Conservation (phyloP, 345 rosid species). For the Geranium rotundifolium region DNA sequence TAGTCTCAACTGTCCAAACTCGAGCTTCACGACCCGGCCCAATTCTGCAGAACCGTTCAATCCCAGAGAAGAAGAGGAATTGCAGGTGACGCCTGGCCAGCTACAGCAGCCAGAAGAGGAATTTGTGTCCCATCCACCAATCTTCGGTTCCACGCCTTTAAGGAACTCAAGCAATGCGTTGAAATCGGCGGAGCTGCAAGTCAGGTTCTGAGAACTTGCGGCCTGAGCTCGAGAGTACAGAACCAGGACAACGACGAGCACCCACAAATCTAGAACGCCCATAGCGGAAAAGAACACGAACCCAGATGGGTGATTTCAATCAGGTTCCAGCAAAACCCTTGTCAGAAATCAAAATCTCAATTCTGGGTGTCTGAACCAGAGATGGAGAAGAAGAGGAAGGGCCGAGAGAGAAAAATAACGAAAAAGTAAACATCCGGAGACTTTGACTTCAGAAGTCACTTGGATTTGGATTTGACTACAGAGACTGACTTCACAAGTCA, state of each 20-base stretch:
- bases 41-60: constrained; percentile 9
- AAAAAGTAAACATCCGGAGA: too few relatives aligned
- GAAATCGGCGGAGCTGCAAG: constrained; percentile 44
- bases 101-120: constrained; percentile 38
- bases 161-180: constrained; percentile 35
- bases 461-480: too few relatives aligned
- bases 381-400: too few relatives aligned
- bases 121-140: constrained; percentile 30
- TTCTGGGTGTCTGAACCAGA: too few relatives aligned
- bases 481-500: too few relatives aligned
- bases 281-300: constrained; percentile 18
- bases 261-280: constrained; percentile 29
- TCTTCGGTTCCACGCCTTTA: constrained; percentile 21
- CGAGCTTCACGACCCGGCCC: constrained; percentile 33
- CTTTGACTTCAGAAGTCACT: neutral
- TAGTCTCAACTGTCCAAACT: constrained; percentile 29
- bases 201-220: too few relatives aligned
- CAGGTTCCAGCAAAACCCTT: too few relatives aligned
- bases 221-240: constrained; percentile 19
- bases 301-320: too few relatives aligned
- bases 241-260: constrained; percentile 21
- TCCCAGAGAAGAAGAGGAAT: too few relatives aligned
- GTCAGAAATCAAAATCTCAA: too few relatives aligned
- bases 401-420: too few relatives aligned
- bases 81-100: constrained; percentile 53